Evolutionary conservation across 2,329 filamentous ascomycete species (phyloP).

Genomic region (Xylaria sp.): DNA sequence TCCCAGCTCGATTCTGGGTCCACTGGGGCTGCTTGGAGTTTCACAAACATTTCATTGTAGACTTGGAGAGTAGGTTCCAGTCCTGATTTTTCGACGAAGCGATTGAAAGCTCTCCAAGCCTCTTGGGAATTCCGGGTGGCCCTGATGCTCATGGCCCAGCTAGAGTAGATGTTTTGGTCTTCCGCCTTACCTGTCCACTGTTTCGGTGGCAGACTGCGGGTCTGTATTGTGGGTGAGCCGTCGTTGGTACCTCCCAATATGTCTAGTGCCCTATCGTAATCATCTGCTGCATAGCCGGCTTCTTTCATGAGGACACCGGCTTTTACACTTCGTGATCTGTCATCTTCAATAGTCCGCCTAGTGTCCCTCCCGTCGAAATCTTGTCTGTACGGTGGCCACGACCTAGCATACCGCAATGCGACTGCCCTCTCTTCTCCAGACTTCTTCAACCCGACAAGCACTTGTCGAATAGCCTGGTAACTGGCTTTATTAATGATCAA

Average conservation of each 20-base stretch:
- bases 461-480: conserved; percentile 60
- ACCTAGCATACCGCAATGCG: conserved; percentile 53
- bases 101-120: conserved; percentile 55
- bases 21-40: conserved; percentile 51
- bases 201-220: conserved; percentile 46
- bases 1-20: conserved; percentile 32
- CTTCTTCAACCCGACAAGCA: conserved; percentile 60
- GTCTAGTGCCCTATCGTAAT: conserved; percentile 55
- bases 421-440: conserved; percentile 56
- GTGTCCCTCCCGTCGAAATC: conserved; percentile 66
- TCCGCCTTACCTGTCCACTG: conserved; percentile 38
- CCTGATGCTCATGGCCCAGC: conserved; percentile 62
- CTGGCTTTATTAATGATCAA: conserved; percentile 57
- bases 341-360: conserved; percentile 55
- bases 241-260: conserved; percentile 58
- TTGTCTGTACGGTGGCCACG: conserved; percentile 66
- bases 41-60: conserved; percentile 66
- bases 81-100: conserved; percentile 24
- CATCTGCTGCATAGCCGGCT: conserved; percentile 57
- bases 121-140: conserved; percentile 66
- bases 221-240: conserved; percentile 64
- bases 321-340: conserved; percentile 58
- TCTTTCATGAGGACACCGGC: conserved; percentile 61
- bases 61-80: conserved; percentile 52
- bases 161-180: conserved; percentile 44